phyloP scores from a whole-genome alignment of 192 early-diverging fungal species.

The Piromyces finnis region DNA sequence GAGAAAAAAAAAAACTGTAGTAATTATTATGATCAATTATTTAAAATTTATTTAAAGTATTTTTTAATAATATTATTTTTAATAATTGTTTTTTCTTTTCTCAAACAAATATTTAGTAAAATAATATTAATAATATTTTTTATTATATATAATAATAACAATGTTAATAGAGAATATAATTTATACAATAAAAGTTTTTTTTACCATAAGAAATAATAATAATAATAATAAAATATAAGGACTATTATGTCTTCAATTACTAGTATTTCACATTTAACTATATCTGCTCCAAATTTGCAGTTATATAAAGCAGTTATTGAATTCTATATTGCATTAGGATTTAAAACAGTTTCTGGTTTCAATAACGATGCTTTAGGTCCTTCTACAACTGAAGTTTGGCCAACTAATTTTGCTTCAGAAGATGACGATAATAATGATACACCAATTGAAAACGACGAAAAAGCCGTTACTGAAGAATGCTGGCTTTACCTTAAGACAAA shows the following conservation, averaged over 20 bases:
- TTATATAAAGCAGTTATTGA: constrained; percentile 10
- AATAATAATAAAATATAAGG: not conserved
- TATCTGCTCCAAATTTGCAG: constrained; percentile 5
- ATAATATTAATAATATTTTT: too few species aligned
- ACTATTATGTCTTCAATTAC: not conserved
- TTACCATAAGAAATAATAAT: not conserved
- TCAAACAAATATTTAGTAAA: too few species aligned
- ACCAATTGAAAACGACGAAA: constrained; percentile 12
- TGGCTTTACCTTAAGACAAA: constrained; percentile 4
- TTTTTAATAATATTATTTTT: too few species aligned
- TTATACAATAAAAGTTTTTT: not conserved
- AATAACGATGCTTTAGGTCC: not conserved
- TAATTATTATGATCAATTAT: too few species aligned
- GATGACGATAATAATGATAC: constrained; percentile 9
- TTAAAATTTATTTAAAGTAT: too few species aligned
- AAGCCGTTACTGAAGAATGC: constrained; percentile 5
- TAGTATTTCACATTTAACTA: constrained; percentile 14
- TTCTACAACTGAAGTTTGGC: constrained; percentile 9
- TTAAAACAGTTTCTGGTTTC: constrained; percentile 21
- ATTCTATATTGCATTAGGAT: constrained; percentile 41
- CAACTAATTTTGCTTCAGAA: constrained; percentile 12
- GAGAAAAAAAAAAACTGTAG: too few species aligned
- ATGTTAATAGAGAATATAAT: not conserved
- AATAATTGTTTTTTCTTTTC: too few species aligned
- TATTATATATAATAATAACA: too few species aligned